A percentile compares a stretch with the other conserved stretches of the same genome.
phyloP scores from a whole-genome alignment of 352 stramenopile genomes.

The Phytopythium ostracodes region DNA sequence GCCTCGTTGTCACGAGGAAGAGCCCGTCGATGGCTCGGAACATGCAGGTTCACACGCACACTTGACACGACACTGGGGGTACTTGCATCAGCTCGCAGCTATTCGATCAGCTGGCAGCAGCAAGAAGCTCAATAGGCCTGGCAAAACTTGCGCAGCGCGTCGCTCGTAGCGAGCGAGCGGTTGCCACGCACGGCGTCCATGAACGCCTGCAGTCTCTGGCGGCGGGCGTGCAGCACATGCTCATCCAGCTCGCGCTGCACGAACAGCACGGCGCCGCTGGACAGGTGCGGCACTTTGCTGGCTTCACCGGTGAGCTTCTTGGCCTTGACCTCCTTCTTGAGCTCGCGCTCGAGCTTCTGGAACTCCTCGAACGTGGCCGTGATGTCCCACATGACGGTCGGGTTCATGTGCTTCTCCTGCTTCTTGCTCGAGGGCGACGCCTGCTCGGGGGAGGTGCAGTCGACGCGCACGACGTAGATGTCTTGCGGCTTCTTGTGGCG shows the following conservation, averaged over 20 bases:
- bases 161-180: conserved; percentile 34
- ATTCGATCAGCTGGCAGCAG: background rate
- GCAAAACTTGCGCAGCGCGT: conserved; percentile 70
- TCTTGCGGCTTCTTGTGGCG: conserved; percentile 43
- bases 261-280: conserved; percentile 60
- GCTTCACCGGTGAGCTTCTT: conserved; percentile 39
- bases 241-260: conserved; percentile 60
- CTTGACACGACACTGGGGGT: conserved; percentile 1
- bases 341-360: conserved; percentile 57
- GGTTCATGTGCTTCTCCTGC: conserved; percentile 81
- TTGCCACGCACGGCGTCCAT: conserved; percentile 44
- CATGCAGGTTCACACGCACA: conserved; percentile 1
- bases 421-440: conserved; percentile 1
- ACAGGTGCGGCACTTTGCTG: conserved; percentile 57
- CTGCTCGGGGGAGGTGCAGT: conserved; percentile 37
- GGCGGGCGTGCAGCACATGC: conserved; percentile 62
- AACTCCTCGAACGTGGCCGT: conserved; percentile 78
- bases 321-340: conserved; percentile 60
- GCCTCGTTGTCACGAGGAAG: conserved; percentile 3
- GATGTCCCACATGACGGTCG: conserved; percentile 81
- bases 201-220: conserved; percentile 57
- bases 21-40: background rate
- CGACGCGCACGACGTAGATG: conserved; percentile 73
- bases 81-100: background rate
- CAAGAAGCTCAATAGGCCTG: conserved; percentile 48